Percentiles rank a stretch among this genome's conserved stretches.
Conservation (phyloP, 179 eudicot species). For the Drosera spatulata region DNA sequence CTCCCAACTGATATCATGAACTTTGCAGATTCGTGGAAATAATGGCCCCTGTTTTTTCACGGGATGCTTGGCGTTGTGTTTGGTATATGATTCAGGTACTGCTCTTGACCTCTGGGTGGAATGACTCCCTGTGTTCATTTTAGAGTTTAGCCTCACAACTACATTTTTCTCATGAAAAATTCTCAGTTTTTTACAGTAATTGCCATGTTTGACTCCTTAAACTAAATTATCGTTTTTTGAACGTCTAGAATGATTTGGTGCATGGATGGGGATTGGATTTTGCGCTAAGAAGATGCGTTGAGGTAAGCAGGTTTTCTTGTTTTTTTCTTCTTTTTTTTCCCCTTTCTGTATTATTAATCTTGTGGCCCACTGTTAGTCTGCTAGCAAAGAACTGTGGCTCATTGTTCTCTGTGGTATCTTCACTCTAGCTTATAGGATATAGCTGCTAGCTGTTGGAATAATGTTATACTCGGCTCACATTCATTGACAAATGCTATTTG, state of each 20-base stretch:
- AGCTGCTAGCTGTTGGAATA: too few species aligned
- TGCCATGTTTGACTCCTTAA: not conserved
- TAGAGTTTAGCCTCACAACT: not conserved
- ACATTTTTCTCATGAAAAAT: not conserved
- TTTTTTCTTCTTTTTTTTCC: not conserved
- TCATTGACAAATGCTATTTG: too few species aligned
- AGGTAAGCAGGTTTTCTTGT: constrained; percentile 30
- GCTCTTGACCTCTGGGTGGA: not conserved
- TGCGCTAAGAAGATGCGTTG: constrained; percentile 92
- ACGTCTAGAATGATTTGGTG: constrained; percentile 81
- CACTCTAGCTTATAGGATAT: too few species aligned
- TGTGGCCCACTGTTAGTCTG: too few species aligned
- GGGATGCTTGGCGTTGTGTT: constrained; percentile 93
- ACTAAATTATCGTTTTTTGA: constrained; percentile 8
- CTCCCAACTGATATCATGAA: not conserved
- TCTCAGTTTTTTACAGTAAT: not conserved
- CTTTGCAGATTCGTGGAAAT: constrained; percentile 84
- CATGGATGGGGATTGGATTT: constrained; percentile 99
- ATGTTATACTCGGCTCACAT: too few species aligned
- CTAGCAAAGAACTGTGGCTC: too few species aligned
- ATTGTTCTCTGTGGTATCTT: too few species aligned
- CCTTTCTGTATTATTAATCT: too few species aligned
- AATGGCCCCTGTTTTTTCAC: constrained; percentile 97
- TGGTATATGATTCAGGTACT: constrained; percentile 99
- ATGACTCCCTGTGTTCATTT: not conserved